A percentile compares a stretch with the other conserved stretches of the same genome.
Conservation (phyloP, 805 yeast species). For the Alloascoidea africana region DNA sequence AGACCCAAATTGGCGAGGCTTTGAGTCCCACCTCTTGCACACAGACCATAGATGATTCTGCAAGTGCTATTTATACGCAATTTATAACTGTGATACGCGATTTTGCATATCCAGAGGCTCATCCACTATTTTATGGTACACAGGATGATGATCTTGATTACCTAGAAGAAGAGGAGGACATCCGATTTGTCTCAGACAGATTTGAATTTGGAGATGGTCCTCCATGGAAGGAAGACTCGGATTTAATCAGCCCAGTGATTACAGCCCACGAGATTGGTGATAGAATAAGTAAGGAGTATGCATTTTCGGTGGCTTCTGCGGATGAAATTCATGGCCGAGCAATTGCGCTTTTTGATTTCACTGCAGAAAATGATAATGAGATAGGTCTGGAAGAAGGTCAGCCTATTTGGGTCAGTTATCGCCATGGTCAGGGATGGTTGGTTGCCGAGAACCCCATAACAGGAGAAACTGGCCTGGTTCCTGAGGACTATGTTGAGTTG, state of each 20-base stretch:
- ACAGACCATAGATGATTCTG: too few species aligned
- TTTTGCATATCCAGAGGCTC: conserved; percentile 59
- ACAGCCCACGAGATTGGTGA: conserved; percentile 11
- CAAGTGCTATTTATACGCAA: too few species aligned
- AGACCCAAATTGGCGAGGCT: too few species aligned
- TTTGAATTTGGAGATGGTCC: conserved; percentile 15
- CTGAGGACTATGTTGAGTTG: conserved; percentile 80
- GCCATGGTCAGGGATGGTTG: conserved; percentile 98
- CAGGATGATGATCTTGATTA: conserved; percentile 10
- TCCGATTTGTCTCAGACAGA: conserved; percentile 16
- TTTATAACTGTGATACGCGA: conserved; percentile 49
- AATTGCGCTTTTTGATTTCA: conserved; percentile 76
- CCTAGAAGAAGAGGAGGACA: conserved; percentile 13
- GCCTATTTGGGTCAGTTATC: conserved; percentile 66
- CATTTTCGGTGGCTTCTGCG: conserved; percentile 14
- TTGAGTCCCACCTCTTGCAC: too few species aligned
- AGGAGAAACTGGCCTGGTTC: conserved; percentile 83
- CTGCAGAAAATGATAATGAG: conserved; percentile 91
- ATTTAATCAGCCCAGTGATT: conserved; percentile 14
- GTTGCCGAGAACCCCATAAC: conserved; percentile 70
- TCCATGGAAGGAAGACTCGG: conserved; percentile 21
- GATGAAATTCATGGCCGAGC: conserved; percentile 48
- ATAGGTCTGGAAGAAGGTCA: conserved; percentile 69
- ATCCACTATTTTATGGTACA: conserved; percentile 60
- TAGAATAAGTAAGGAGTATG: conserved; percentile 10